phyloP scores from a whole-genome alignment of 2,329 filamentous ascomycete genomes.

The Fusarium verticillioides region DNA sequence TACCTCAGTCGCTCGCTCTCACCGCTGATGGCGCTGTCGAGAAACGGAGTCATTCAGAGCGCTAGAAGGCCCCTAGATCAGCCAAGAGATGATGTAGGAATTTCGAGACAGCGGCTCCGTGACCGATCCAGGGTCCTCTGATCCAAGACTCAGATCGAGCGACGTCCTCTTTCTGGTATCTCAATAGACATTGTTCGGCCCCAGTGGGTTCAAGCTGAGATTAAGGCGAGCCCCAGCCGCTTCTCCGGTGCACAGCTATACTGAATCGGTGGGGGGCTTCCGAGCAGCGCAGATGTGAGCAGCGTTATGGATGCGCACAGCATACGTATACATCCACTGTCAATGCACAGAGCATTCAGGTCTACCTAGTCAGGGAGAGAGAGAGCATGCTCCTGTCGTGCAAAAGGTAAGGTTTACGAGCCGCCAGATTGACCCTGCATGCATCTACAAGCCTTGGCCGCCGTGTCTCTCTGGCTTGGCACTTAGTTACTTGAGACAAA shows the following conservation, averaged over 20 bases:
- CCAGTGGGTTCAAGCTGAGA: slow-evolving; percentile 7
- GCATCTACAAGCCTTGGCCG: not conserved
- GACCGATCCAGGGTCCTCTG: slow-evolving; percentile 23
- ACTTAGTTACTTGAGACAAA: not conserved
- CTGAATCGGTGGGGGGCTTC: slow-evolving; percentile 22
- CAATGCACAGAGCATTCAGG: not conserved
- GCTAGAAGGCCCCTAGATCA: slow-evolving; percentile 12
- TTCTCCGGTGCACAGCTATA: slow-evolving; percentile 15
- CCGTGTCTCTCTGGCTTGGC: not conserved
- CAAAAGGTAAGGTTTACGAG: slow-evolving; percentile 3
- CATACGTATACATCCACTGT: not conserved
- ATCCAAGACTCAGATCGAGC: slow-evolving; percentile 9
- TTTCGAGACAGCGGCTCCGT: slow-evolving; percentile 33
- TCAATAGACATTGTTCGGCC: slow-evolving; percentile 1
- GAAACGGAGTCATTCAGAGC: slow-evolving; percentile 12
- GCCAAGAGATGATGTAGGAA: slow-evolving; percentile 3
- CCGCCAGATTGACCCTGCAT: not conserved
- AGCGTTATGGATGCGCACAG: slow-evolving; percentile 1
- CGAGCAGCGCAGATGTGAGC: slow-evolving; percentile 14
- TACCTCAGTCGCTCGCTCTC: not conserved
- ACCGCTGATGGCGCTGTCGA: slow-evolving; percentile 15
- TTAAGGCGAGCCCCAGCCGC: slow-evolving; percentile 19
- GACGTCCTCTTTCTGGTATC: slow-evolving; percentile 3
- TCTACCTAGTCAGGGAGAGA: not conserved
- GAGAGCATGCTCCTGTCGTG: not conserved